Evolutionary conservation across 176 grass and related monocot species (phyloP).

Genomic region (Carex parvula): DNA sequence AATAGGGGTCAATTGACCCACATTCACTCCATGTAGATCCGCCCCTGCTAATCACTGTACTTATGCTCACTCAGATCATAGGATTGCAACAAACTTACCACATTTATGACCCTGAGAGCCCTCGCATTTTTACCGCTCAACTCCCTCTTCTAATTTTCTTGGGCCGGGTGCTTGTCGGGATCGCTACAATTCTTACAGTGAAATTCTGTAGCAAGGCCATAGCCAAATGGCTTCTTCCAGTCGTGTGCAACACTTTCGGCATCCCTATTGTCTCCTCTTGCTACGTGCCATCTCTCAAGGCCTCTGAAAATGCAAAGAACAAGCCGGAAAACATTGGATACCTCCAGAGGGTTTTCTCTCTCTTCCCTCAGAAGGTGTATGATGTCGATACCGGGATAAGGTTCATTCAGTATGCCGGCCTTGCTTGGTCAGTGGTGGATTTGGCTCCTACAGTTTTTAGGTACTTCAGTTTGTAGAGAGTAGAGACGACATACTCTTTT

Average conservation of each 20-base stretch:
- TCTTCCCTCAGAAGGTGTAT: constrained; percentile 67
- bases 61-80: constrained; percentile 41
- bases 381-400: constrained; percentile 92
- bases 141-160: constrained; percentile 42
- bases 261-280: constrained; percentile 76
- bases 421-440: constrained; percentile 93
- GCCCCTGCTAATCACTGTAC: background rate
- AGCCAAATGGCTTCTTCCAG: constrained; percentile 82
- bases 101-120: constrained; percentile 59
- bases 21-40: too few relatives aligned
- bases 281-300: constrained; percentile 75
- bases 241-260: constrained; percentile 82
- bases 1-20: too few relatives aligned
- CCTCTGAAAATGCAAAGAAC: constrained; percentile 29
- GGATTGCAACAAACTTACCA: constrained; percentile 88
- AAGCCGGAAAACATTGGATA: constrained; percentile 42
- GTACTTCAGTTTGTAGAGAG: constrained; percentile 54
- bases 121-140: constrained; percentile 53
- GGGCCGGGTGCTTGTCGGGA: constrained; percentile 56
- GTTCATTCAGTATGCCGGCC: constrained; percentile 83
- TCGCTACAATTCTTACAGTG: constrained; percentile 70
- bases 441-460: constrained; percentile 73
- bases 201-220: constrained; percentile 96
- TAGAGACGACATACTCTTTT: background rate
- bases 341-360: constrained; percentile 51